Evolutionary conservation across 441 rosid species (phyloP).

Genomic region (Theobroma grandiflorum): DNA sequence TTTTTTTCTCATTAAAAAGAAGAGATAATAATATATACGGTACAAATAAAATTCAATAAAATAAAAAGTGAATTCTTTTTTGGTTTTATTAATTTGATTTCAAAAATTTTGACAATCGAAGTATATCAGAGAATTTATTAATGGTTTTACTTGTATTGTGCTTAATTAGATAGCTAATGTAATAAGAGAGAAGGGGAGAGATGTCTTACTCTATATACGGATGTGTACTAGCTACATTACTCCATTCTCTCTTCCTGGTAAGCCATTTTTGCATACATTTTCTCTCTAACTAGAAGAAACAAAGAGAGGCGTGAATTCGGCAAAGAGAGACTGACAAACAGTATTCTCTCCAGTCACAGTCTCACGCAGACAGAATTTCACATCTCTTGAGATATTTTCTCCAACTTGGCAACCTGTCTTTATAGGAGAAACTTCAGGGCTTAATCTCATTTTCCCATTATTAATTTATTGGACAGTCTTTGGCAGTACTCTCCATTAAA

Average conservation of each 20-base stretch:
- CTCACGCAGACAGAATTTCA: not conserved
- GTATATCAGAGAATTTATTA: not conserved
- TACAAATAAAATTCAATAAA: not conserved
- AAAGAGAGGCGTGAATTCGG: not conserved
- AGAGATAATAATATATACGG: too few species aligned
- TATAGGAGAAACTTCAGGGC: not conserved
- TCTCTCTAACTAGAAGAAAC: not conserved
- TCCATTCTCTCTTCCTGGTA: not conserved
- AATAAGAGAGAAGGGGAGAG: not conserved
- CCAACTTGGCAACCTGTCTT: not conserved
- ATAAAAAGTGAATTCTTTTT: not conserved
- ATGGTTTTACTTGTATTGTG: not conserved
- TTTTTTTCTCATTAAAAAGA: too few species aligned
- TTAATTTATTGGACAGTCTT: not conserved
- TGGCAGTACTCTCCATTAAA: not conserved
- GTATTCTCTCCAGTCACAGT: not conserved
- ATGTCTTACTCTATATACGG: slow-evolving; percentile 1
- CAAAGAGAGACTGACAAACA: not conserved
- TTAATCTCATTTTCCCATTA: not conserved
- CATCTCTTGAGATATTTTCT: not conserved
- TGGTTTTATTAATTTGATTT: not conserved
- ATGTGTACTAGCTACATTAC: not conserved
- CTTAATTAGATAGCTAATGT: not conserved
- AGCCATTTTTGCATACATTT: not conserved
- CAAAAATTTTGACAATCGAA: not conserved